Evolutionary conservation across 2,329 filamentous ascomycete genomes (phyloP).

Genomic region (Teratosphaeria gauchensis): DNA sequence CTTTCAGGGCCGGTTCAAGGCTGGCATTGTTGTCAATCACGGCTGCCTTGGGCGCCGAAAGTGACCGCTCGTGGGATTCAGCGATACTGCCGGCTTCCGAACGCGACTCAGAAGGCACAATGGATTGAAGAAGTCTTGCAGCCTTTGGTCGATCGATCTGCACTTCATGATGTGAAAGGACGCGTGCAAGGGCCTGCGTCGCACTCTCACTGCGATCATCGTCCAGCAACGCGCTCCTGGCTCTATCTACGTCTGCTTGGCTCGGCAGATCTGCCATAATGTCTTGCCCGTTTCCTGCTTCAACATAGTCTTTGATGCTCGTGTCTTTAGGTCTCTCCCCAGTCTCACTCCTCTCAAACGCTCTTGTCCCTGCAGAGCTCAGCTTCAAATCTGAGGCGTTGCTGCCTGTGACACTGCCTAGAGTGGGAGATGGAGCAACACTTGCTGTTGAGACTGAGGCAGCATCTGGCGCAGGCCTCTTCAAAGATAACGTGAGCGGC

Average conservation of each 20-base stretch:
- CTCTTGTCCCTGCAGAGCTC: background rate
- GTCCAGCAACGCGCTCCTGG: constrained; percentile 15
- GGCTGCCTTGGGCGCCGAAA: background rate
- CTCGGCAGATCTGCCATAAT: constrained; percentile 7
- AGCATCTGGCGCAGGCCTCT: constrained; percentile 11
- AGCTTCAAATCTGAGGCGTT: constrained; percentile 11
- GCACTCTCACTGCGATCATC: constrained; percentile 19
- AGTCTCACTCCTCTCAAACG: background rate
- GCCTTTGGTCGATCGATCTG: background rate
- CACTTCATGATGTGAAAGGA: constrained; percentile 21
- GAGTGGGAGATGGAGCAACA: constrained; percentile 13
- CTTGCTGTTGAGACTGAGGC: constrained; percentile 11
- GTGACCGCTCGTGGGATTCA: background rate
- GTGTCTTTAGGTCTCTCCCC: constrained; percentile 1
- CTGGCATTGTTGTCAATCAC: background rate
- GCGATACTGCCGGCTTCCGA: background rate
- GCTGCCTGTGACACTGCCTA: constrained; percentile 8
- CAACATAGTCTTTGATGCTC: constrained; percentile 1
- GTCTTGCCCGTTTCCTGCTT: constrained; percentile 9
- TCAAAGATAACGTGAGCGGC: constrained; percentile 5
- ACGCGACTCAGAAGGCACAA: background rate
- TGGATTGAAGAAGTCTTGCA: background rate
- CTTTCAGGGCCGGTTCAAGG: background rate
- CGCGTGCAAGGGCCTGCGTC: constrained; percentile 21
- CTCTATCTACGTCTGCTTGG: constrained; percentile 16